These are phyloP conservation scores for Spinellus fusiger DNA, from an alignment of 192 early-diverging fungal species.

Conservation along the genomic window DNA sequence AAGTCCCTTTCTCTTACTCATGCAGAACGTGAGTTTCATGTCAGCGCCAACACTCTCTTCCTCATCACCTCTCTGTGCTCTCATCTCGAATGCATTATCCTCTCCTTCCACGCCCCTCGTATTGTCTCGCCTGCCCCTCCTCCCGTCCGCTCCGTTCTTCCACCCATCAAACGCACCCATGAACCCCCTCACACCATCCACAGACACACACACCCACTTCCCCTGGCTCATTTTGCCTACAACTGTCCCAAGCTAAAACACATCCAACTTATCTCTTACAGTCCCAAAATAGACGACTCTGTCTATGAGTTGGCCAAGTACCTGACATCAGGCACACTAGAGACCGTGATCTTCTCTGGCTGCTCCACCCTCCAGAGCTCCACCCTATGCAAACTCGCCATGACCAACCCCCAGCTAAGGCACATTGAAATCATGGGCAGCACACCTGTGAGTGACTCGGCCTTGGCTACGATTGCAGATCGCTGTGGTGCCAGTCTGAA, in stretches of 20 bases:
- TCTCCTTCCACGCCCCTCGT: constrained; percentile 17
- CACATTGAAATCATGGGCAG: constrained; percentile 24
- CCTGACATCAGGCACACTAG: constrained; percentile 10
- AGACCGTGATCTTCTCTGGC: constrained; percentile 4
- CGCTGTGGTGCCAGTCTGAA: constrained; percentile 19
- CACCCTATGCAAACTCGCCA: constrained; percentile 27
- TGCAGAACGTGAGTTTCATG: constrained; percentile 20
- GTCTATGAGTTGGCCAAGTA: constrained; percentile 32
- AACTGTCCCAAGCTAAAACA: constrained; percentile 24
- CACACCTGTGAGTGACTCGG: constrained; percentile 23
- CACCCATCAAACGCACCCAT: not conserved
- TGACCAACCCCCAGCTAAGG: constrained; percentile 17
- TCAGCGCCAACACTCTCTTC: constrained; percentile 21
- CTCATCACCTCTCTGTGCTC: constrained; percentile 17
- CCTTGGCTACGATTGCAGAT: constrained; percentile 21
- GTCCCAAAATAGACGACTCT: constrained; percentile 28
- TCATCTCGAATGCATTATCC: constrained; percentile 18
- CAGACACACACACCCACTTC: not conserved
- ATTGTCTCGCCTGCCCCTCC: constrained; percentile 7
- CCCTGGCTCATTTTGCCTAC: constrained; percentile 22
- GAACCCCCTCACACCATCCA: not conserved
- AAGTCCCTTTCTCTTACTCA: constrained; percentile 19
- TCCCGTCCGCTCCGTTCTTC: not conserved
- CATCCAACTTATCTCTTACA: constrained; percentile 19
- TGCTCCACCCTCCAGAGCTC: constrained; percentile 30